These are phyloP conservation scores for Trifolium repens DNA, from an alignment of 306 rosid species.

Conservation along the genomic window DNA sequence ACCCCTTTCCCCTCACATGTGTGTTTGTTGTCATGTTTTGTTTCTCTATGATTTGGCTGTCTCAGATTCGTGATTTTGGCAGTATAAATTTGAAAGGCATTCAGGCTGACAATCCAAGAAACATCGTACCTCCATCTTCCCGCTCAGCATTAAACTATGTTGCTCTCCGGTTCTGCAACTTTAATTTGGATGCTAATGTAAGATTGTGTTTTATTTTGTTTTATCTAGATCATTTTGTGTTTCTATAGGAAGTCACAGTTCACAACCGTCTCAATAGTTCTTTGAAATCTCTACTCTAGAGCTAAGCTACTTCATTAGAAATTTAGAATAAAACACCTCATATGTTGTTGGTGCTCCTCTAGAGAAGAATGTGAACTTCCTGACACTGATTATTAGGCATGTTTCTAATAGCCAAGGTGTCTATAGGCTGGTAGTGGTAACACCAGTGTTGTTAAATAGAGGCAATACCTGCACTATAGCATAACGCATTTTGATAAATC, in stretches of 20 bases:
- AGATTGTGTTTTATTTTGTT: constrained; percentile 40
- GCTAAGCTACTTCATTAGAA: background rate
- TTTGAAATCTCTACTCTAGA: background rate
- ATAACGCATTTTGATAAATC: background rate
- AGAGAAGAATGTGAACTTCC: background rate
- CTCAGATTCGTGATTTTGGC: constrained; percentile 89
- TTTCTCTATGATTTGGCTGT: constrained; percentile 62
- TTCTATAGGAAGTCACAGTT: constrained; percentile 31
- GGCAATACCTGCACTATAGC: background rate
- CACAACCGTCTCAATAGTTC: constrained; percentile 23
- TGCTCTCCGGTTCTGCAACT: constrained; percentile 79
- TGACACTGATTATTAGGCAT: background rate
- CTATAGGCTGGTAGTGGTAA: background rate
- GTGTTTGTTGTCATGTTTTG: constrained; percentile 42
- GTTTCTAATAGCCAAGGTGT: constrained; percentile 5
- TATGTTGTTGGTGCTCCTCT: constrained; percentile 6
- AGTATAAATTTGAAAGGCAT: constrained; percentile 94
- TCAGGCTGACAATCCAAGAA: constrained; percentile 80
- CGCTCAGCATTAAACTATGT: constrained; percentile 85
- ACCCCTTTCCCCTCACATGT: constrained; percentile 34
- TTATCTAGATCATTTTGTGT: constrained; percentile 10
- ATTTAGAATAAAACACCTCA: constrained; percentile 1
- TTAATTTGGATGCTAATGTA: constrained; percentile 58
- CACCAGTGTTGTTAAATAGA: background rate
- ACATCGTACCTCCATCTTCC: constrained; percentile 83